Percentiles rank a stretch among this genome's conserved stretches.
Evolutionary conservation across 257 asterid genomes (phyloP).

Genomic region (Dorcoceras hygrometricum): DNA sequence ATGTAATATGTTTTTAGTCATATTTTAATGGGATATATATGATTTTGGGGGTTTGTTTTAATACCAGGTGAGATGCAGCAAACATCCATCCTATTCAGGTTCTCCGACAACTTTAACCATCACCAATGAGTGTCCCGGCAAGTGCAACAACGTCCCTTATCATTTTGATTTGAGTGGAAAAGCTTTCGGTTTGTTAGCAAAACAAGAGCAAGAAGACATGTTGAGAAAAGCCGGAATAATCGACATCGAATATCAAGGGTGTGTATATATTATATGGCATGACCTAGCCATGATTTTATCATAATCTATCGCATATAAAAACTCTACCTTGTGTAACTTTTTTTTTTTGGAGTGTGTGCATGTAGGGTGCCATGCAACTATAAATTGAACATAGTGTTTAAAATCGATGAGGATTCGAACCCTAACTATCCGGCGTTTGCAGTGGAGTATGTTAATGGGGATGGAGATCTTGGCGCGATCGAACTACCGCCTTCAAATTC

Average conservation of each 20-base stretch:
- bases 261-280: neutral
- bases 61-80: conserved; percentile 22
- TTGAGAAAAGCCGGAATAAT: conserved; percentile 20
- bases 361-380: conserved; percentile 29
- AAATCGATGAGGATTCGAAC: conserved; percentile 30
- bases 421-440: conserved; percentile 17
- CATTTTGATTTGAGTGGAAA: conserved; percentile 33
- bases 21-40: no score
- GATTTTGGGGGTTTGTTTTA: no score
- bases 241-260: conserved; percentile 22
- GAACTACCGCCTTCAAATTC: conserved; percentile 11
- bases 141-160: conserved; percentile 12
- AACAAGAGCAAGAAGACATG: conserved; percentile 21
- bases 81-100: conserved; percentile 26
- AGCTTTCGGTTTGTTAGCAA: conserved; percentile 26
- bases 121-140: conserved; percentile 31
- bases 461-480: conserved; percentile 20
- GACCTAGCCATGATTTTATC: no score
- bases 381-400: conserved; percentile 13
- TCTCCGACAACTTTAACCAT: conserved; percentile 18
- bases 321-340: no score
- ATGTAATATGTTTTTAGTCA: no score
- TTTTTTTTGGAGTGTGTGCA: no score
- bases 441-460: conserved; percentile 22
- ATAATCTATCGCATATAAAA: no score